Conservation (phyloP, 768 basidiomycete genomes). For the Rhizopogon vulgaris region DNA sequence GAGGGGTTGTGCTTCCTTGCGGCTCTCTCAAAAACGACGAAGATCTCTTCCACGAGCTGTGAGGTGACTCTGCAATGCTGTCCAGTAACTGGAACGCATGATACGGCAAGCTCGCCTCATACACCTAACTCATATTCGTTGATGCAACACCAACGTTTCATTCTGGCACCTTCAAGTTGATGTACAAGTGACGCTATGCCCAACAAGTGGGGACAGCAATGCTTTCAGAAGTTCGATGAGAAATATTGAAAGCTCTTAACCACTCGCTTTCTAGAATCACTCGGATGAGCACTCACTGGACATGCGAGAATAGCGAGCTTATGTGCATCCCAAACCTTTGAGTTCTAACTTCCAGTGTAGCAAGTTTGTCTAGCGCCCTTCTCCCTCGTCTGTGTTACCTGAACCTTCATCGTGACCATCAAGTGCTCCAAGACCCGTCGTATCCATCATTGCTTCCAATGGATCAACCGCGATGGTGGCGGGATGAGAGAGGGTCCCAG, state of each 20-base stretch:
- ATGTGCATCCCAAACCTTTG: background rate
- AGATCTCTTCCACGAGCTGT: background rate
- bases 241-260: background rate
- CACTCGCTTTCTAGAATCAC: background rate
- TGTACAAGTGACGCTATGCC: too few relatives aligned
- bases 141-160: too few relatives aligned
- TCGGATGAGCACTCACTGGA: background rate
- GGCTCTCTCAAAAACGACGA: background rate
- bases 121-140: too few relatives aligned
- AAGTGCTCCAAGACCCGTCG: background rate
- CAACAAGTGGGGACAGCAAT: too few relatives aligned
- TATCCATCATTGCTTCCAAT: background rate
- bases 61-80: background rate
- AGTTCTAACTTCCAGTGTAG: background rate
- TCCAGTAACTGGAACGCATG: background rate
- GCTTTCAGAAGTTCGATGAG: too few relatives aligned
- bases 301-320: background rate
- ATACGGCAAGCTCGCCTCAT: too few relatives aligned
- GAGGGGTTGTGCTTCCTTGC: background rate
- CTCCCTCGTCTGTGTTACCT: background rate
- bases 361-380: background rate
- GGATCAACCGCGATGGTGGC: constrained; percentile 1
- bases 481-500: constrained; percentile 8
- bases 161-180: too few relatives aligned
- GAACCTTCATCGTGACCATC: background rate